Percentiles rank a stretch among this genome's conserved stretches.
Conservation (phyloP, 192 early-diverging fungal genomes). For the Mortierella alpina region DNA sequence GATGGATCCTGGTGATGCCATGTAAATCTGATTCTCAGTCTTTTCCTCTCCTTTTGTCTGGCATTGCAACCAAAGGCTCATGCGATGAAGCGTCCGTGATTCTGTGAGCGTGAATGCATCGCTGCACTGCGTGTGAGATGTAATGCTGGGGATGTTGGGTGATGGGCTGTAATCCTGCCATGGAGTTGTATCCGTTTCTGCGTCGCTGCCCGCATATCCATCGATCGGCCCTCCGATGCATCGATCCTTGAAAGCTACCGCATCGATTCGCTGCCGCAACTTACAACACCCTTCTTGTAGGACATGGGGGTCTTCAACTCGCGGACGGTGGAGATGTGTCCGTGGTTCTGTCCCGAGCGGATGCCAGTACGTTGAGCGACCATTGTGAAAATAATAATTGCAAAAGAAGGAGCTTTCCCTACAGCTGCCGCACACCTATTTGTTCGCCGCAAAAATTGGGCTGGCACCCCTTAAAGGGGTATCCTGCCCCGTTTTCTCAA, state of each 20-base stretch:
- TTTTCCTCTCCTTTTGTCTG: no score
- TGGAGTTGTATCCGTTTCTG: not conserved
- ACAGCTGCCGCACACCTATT: no score
- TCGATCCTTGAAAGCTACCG: slow-evolving; percentile 19
- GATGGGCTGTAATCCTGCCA: not conserved
- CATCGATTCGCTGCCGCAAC: slow-evolving; percentile 36
- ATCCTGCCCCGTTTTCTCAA: no score
- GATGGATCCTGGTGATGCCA: no score
- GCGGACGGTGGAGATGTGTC: slow-evolving; percentile 87
- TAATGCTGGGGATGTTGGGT: not conserved
- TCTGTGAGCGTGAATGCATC: no score
- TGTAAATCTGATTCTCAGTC: no score
- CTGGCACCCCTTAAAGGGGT: no score
- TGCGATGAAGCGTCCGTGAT: no score
- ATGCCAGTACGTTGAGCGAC: slow-evolving; percentile 86
- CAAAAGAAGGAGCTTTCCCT: slow-evolving; percentile 21
- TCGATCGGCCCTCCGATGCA: slow-evolving; percentile 21
- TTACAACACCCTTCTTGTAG: slow-evolving; percentile 87
- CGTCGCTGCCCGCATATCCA: not conserved
- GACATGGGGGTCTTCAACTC: slow-evolving; percentile 75
- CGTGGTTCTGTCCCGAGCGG: slow-evolving; percentile 91
- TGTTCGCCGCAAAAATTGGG: no score
- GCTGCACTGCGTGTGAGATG: no score
- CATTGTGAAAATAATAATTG: slow-evolving; percentile 58
- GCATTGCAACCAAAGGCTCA: no score